Base-by-base conservation (phyloP, 805 yeast species). In the Hanseniaspora vineae region DNA sequence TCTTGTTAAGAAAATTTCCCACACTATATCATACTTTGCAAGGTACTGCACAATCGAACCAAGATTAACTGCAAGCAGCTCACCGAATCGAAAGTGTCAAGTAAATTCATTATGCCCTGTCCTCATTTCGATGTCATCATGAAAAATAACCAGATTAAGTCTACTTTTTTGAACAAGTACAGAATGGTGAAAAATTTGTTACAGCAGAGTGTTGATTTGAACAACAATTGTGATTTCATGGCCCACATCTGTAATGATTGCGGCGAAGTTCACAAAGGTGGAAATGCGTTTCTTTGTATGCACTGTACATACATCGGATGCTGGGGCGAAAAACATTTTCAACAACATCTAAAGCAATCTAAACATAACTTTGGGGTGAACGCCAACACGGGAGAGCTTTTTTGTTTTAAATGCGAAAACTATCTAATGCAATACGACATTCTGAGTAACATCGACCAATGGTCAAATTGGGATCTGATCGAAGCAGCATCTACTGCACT, bases 261-360 rank as follows among this genome's bases (percentile, higher is more conserved):
- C 19, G 19, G 12, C 5, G 17, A n/a, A 37, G 17, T 37, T n/a
- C 40, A 37, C 19, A 18, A 14, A 10, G 40, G 40, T 15, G 61
- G 57, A 5, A 56, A 50, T n/a, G 57, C 65, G 20, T 80, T 72
- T 55, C 75, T 83, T 71, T 84, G 95, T 60, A 61, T 84, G 39
- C 89, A 83, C 58, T 84, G 94, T 59, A 82, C 88, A 1, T 78
- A 77, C 58, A 77, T 81, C 47, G 90, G 90, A 1, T 84, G 94
- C 58, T 71, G 75, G 67, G 67, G 69, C 44, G 60, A 66, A 39
- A 57, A 65, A 4, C 81, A 76, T 58, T 74, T 75, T 42, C 56
- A 63, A 29, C 52, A 51, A 8, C 83, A 78, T 67, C 68, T 52
- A 53, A 58, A 14, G 45, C 42, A 31, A 46, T 58, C 64, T 2